A percentile compares a stretch with the other conserved stretches of the same genome.
These are phyloP conservation scores for Phytophthora agathidicida DNA, from an alignment of 352 stramenopile species.

Conservation along the genomic window DNA sequence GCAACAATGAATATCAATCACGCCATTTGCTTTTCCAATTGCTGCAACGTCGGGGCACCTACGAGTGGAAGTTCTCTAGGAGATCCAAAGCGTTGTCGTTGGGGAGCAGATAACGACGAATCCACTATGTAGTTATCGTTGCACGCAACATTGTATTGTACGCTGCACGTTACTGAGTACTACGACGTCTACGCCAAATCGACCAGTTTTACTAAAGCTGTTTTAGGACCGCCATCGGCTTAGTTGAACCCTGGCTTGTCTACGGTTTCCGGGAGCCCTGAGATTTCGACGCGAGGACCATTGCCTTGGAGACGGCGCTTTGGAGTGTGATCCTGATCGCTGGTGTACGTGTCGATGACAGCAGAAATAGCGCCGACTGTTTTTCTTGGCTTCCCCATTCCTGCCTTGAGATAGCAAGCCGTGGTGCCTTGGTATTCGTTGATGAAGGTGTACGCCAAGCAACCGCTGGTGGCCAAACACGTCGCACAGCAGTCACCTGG, in stretches of 20 bases:
- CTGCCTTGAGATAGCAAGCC: constrained; percentile 46
- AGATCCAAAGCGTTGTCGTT: too few species aligned
- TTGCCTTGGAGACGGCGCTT: constrained; percentile 23
- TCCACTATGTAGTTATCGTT: too few species aligned
- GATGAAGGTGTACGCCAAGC: constrained; percentile 63
- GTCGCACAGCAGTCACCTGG: constrained; percentile 44
- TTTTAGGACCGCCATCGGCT: too few species aligned
- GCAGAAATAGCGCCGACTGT: constrained; percentile 38
- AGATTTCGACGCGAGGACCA: background rate
- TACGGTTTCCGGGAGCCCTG: background rate
- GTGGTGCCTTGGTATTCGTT: constrained; percentile 34
- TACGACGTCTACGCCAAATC: background rate
- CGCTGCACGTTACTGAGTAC: constrained; percentile 1
- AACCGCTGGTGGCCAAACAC: constrained; percentile 46
- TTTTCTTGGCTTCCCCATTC: constrained; percentile 35
- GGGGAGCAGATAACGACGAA: too few species aligned
- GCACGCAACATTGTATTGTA: too few species aligned
- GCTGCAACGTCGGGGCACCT: too few species aligned
- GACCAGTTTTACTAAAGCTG: background rate
- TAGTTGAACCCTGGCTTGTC: constrained; percentile 12
- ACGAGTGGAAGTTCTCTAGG: too few species aligned
- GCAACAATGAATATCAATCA: too few species aligned
- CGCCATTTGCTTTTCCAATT: too few species aligned
- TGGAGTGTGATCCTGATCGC: constrained; percentile 31
- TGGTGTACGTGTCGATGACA: constrained; percentile 43